phyloP scores from a whole-genome alignment of 1,284 basidiomycete species.

The Sphaerobolus stellatus region DNA sequence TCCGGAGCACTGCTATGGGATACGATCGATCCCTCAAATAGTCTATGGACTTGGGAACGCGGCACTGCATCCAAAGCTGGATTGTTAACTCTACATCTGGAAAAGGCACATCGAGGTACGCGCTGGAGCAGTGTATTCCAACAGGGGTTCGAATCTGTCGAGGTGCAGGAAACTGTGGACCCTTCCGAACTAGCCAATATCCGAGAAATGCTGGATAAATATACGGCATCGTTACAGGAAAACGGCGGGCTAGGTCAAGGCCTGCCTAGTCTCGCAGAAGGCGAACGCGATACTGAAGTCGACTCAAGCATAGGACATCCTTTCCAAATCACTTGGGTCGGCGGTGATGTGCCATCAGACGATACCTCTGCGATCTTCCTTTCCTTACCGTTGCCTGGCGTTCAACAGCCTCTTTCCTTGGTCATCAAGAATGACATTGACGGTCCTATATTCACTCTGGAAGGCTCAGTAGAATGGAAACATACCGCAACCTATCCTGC shows the following conservation, averaged over 20 bases:
- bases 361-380: slow-evolving; percentile 53
- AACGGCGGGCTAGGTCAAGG: slow-evolving; percentile 61
- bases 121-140: slow-evolving; percentile 86
- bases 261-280: slow-evolving; percentile 74
- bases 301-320: slow-evolving; percentile 67
- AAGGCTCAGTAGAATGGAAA: slow-evolving; percentile 49
- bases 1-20: slow-evolving; percentile 73
- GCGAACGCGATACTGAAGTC: slow-evolving; percentile 82
- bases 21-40: slow-evolving; percentile 63
- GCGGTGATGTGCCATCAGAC: slow-evolving; percentile 44
- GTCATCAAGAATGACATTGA: slow-evolving; percentile 82
- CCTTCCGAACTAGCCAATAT: slow-evolving; percentile 78
- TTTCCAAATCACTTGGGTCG: slow-evolving; percentile 64
- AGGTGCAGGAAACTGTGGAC: slow-evolving; percentile 88
- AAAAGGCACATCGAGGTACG: slow-evolving; percentile 77
- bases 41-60: slow-evolving; percentile 88
- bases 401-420: slow-evolving; percentile 42
- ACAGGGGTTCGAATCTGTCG: slow-evolving; percentile 41
- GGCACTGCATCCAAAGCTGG: slow-evolving; percentile 65
- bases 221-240: slow-evolving; percentile 63
- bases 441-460: slow-evolving; percentile 65
- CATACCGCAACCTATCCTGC: slow-evolving; percentile 85
- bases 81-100: slow-evolving; percentile 78
- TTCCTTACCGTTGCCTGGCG: slow-evolving; percentile 50
- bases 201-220: slow-evolving; percentile 82